Evolutionary conservation across 306 rosid genomes (phyloP).

Genomic region (Citrullus mucosospermus): DNA sequence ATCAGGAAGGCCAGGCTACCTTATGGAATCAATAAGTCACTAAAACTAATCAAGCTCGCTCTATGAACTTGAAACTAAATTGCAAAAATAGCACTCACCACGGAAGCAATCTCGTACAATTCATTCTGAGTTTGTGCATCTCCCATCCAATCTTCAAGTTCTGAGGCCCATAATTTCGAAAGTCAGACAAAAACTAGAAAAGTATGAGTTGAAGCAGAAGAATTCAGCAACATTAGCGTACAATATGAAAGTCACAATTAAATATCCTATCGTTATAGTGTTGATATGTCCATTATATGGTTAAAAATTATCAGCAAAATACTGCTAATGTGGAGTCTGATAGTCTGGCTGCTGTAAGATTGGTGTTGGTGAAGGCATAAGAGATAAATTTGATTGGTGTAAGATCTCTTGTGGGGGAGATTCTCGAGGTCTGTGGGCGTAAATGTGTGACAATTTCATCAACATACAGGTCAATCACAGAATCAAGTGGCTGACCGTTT

Average conservation of each 20-base stretch:
- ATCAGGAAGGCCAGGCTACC: constrained; percentile 3
- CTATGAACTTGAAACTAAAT: background rate
- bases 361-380: no score
- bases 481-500: no score
- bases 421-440: no score
- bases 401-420: no score
- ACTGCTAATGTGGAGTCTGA: background rate
- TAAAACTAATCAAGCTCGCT: background rate
- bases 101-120: constrained; percentile 12
- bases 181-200: background rate
- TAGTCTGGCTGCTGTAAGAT: no score
- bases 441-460: no score
- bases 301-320: background rate
- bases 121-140: constrained; percentile 13
- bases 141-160: constrained; percentile 19
- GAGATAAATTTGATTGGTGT: no score
- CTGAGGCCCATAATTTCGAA: constrained; percentile 11
- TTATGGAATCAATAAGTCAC: background rate
- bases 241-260: background rate
- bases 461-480: no score
- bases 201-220: background rate
- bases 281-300: background rate
- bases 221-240: background rate
- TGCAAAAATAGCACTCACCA: constrained; percentile 15
- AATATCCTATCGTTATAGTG: background rate